A percentile compares a stretch with the other conserved stretches of the same genome.
phyloP scores from a whole-genome alignment of 768 basidiomycete genomes.

The Russula ochroleuca region DNA sequence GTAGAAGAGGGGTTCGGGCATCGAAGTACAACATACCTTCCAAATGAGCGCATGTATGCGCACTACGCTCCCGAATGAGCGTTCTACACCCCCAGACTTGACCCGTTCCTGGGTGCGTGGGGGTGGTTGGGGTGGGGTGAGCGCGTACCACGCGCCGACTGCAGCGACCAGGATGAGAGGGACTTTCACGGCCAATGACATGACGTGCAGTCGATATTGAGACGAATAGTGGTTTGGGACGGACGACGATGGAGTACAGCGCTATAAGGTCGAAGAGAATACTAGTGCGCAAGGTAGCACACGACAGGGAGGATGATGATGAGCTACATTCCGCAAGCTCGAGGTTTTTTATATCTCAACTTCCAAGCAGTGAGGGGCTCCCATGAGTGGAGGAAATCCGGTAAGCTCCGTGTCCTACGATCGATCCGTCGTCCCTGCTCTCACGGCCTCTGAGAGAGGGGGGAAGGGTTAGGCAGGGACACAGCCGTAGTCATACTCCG shows the following conservation, averaged over 20 bases:
- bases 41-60: constrained; percentile 22
- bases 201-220: neutral
- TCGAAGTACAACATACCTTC: constrained; percentile 24
- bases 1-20: too few relatives aligned
- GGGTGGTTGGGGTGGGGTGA: constrained; percentile 26
- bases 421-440: constrained; percentile 6
- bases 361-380: neutral
- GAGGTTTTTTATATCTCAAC: neutral
- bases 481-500: neutral
- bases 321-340: neutral
- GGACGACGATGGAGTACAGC: neutral
- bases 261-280: neutral
- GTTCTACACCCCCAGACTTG: constrained; percentile 20
- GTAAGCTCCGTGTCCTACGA: constrained; percentile 12
- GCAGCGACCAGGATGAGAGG: constrained; percentile 7
- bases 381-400: neutral
- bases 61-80: constrained; percentile 24
- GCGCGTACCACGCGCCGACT: constrained; percentile 20
- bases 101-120: constrained; percentile 14
- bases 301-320: neutral
- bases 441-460: neutral
- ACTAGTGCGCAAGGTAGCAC: neutral
- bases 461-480: neutral
- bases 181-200: constrained; percentile 20
- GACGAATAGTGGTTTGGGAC: neutral